Base-by-base conservation (phyloP, 129 eudicot genomes). In the Flaveria bidentis region DNA sequence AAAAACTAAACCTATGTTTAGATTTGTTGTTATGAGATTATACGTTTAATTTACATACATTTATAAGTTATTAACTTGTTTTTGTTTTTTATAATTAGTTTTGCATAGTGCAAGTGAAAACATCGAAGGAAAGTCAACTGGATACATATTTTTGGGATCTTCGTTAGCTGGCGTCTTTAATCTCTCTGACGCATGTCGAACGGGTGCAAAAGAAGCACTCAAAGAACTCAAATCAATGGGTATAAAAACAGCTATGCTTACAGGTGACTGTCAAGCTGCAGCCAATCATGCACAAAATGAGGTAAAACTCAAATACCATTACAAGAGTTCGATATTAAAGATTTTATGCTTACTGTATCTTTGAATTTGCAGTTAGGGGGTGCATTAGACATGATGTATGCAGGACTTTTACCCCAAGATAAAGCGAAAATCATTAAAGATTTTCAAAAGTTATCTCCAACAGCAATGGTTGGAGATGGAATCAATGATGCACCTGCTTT, bases 401-500 rank as follows among this genome's bases (percentile, higher is more conserved):
- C 97, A 0, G 93, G 82, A 71, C 99, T 94, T 72, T 68, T 94
- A 71, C 99, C 99, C 1, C 75, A 94, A 82, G 97, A 89, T 86
- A 94, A 94, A 80, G 93, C 92, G 0, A 83, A 75, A 58, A 69
- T 85, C 23, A 82, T 94, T 22, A 71, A 83, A 73, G 89, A 83
- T 20, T 87, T 85, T 74, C 96, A 94, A 71, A 83, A 73, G 15
- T 51, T 76, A 2, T 78, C 83, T 1, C 86, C 84, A 51, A 91
- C 97, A 2, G 99, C 99, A 11, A 94, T 94, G 99, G 81, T 94
- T 28, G 99, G 99, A 1, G 99, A 94, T 71, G 99, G 99, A 18
- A 78, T 94, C 20, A 94, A 94, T 66, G 97, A 94, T 61, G 96
- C 97, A 41, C 93, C 96, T 9, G 99, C 99, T 41, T 80, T 94